A percentile compares a stretch with the other conserved stretches of the same genome.
Conservation (phyloP, 139 green algal genomes). For the Cymbomonas tetramitiformis region DNA sequence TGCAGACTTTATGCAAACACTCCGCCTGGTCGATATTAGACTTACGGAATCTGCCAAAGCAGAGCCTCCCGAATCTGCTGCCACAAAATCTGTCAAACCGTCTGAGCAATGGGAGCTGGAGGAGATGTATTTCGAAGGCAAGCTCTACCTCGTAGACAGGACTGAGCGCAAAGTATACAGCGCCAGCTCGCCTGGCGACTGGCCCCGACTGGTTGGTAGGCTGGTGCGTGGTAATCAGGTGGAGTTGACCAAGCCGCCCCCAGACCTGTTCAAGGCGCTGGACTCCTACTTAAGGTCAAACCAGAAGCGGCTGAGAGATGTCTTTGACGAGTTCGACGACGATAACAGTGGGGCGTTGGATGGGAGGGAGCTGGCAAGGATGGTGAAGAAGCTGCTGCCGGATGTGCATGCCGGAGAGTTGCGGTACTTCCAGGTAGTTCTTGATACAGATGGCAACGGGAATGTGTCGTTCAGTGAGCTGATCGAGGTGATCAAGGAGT, state of each 20-base stretch:
- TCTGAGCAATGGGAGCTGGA: conserved; percentile 1
- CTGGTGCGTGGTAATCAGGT: neutral
- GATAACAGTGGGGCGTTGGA: conserved; percentile 17
- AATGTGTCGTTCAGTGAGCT: conserved; percentile 25
- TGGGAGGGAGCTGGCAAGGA: conserved; percentile 13
- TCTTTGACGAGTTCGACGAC: conserved; percentile 26
- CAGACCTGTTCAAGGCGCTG: conserved; percentile 28
- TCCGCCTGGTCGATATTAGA: conserved; percentile 10
- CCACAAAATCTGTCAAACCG: too few relatives aligned
- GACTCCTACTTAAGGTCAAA: conserved; percentile 22
- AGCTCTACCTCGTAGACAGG: neutral
- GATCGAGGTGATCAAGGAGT: conserved; percentile 15
- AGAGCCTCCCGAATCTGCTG: too few relatives aligned
- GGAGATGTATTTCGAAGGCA: neutral
- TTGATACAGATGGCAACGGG: conserved; percentile 29
- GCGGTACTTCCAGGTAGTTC: conserved; percentile 23
- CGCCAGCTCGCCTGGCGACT: neutral
- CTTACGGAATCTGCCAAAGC: too few relatives aligned
- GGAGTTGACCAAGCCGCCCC: neutral
- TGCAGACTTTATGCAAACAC: conserved; percentile 15
- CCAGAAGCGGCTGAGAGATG: conserved; percentile 16
- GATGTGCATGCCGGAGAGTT: conserved; percentile 19
- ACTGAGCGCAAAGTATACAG: neutral
- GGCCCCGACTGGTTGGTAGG: neutral
- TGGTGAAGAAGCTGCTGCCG: conserved; percentile 27